Evolutionary conservation across 2,329 filamentous ascomycete species (phyloP), one percentile per base, ranked within the genome.

Genomic region (Pseudogymnoascus pannorum): DNA sequence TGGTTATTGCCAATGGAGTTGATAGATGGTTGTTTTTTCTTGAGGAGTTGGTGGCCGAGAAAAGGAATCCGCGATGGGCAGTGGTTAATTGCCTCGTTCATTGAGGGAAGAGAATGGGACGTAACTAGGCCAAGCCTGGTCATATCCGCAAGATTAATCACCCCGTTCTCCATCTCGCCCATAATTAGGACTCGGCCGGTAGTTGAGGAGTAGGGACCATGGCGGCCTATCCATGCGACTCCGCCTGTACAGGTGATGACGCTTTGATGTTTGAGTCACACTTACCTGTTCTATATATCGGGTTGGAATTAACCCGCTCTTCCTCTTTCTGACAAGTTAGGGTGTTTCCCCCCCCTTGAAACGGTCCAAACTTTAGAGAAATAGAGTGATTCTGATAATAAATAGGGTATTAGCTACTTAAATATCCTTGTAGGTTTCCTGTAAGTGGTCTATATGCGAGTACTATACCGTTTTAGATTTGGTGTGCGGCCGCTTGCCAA

Each of bases 1-100:
- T 64, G 40, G 66, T 66, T 60, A 26, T 65, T 38, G 64, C 42
- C 5, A 66, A 65, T 61, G 64, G 65, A 59, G 26, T 24, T 3
- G 14, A 26, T 20, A 48, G 14, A 1, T 20, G 26, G 42, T 8
- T 48, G 20, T 20, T 48, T 11, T 26, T 11, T 6, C 22, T 26
- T 26, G 22, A 48, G 14, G 42, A 48, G 22, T 48, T 48, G 42
- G 42, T 26, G 42, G 14, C 42, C 42, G 42, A 48, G 42, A 22
- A 8, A 48, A 11, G 16, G 3, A n/a, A n/a, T 26, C 42, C 3
- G 22, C 7, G 14, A 16, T n/a, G 22, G 42, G 14, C 22, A 26
- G 14, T 6, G 4, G 42, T 16, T 48, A 26, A 16, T 48, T 26
- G 22, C 42, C 26, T 48, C 42, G 42, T 26, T 14, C 40, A 14